A percentile compares a stretch with the other conserved stretches of the same genome.
Conservation (phyloP, 2,329 filamentous ascomycete species). For the Boeremia lycopersici region DNA sequence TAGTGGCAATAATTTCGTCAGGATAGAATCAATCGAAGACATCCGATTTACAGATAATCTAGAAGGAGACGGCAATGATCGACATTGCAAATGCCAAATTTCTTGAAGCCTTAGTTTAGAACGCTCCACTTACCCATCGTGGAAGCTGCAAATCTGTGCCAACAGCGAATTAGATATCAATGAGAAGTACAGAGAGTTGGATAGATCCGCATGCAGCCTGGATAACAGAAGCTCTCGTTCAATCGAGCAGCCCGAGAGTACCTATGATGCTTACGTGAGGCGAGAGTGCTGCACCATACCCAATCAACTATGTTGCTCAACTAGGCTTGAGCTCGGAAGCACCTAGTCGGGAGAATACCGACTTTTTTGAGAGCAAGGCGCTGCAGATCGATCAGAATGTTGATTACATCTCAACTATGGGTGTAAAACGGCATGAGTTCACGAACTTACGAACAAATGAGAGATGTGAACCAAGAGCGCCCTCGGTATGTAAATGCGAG, state of each 20-base stretch:
- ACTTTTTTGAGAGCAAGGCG: constrained; percentile 34
- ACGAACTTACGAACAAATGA: not conserved
- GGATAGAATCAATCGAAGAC: too few species aligned
- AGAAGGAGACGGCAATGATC: too few species aligned
- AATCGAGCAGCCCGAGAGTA: not conserved
- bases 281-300: not conserved
- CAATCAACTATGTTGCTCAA: too few species aligned
- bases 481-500: too few species aligned
- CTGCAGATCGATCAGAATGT: constrained; percentile 39
- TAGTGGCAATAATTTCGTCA: too few species aligned
- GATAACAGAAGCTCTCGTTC: not conserved
- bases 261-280: not conserved
- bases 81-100: too few species aligned
- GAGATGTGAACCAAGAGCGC: too few species aligned
- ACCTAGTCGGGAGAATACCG: constrained; percentile 38
- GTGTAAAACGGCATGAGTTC: not conserved
- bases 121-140: too few species aligned
- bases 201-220: not conserved
- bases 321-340: constrained; percentile 46
- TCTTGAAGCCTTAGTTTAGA: too few species aligned
- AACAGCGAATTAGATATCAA: not conserved
- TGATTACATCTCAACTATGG: constrained; percentile 37
- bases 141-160: too few species aligned
- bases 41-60: too few species aligned
- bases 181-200: too few species aligned